Evolutionary conservation across 164 flowering plant genomes (phyloP).

Genomic region (Taxillus chinensis): DNA sequence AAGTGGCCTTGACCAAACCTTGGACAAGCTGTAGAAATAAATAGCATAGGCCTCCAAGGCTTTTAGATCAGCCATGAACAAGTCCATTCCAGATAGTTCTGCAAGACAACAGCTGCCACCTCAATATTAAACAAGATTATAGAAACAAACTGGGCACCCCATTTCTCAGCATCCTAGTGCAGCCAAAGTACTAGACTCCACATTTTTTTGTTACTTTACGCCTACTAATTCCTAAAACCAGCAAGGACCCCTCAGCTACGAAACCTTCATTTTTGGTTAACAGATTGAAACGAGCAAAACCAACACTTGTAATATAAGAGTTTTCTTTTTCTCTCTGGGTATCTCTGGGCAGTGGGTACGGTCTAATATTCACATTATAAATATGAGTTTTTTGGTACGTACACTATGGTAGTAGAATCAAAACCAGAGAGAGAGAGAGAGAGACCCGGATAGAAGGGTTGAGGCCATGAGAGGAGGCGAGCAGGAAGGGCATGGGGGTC

Average conservation of each 20-base stretch:
- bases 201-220: too few relatives aligned
- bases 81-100: constrained; percentile 77
- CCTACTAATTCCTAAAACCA: too few relatives aligned
- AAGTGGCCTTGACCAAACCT: constrained; percentile 81
- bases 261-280: too few relatives aligned
- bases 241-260: too few relatives aligned
- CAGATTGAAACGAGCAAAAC: too few relatives aligned
- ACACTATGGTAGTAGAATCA: background rate
- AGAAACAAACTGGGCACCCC: background rate
- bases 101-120: constrained; percentile 12
- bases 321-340: too few relatives aligned
- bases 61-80: constrained; percentile 77
- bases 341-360: too few relatives aligned
- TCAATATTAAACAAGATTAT: constrained; percentile 1
- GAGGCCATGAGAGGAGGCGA: constrained; percentile 40
- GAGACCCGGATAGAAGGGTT: constrained; percentile 64
- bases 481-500: constrained; percentile 26
- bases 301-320: too few relatives aligned
- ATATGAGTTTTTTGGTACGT: background rate
- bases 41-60: constrained; percentile 67
- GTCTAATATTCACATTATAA: background rate
- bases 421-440: constrained; percentile 1
- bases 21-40: constrained; percentile 43
- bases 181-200: background rate
- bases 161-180: background rate